Evolutionary conservation across 2,329 filamentous ascomycete species (phyloP).

Genomic region (Botrytis galanthina): DNA sequence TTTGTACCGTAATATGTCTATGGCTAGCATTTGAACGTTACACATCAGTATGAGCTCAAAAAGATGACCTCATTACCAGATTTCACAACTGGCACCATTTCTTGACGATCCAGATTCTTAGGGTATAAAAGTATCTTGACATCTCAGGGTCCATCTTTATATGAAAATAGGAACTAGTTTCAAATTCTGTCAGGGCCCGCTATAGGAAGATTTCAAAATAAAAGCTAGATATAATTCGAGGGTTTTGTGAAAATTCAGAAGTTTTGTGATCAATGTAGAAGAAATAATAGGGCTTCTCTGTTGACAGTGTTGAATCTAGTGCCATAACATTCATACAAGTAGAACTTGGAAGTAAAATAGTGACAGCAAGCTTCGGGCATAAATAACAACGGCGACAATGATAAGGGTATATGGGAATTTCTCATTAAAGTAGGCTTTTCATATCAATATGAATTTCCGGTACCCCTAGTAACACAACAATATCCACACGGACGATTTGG

Average conservation of each 20-base stretch:
- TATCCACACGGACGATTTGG: neutral
- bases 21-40: neutral
- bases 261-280: neutral
- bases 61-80: too few species aligned
- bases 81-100: too few species aligned
- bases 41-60: too few species aligned
- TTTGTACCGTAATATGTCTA: neutral
- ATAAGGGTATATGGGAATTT: too few species aligned
- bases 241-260: neutral
- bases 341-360: neutral
- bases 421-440: neutral
- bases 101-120: neutral
- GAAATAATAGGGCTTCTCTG: rapidly evolving
- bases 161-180: too few species aligned
- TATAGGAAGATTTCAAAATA: too few species aligned
- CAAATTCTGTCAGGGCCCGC: too few species aligned
- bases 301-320: neutral
- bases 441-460: neutral
- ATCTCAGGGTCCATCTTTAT: too few species aligned
- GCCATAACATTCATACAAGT: too few species aligned
- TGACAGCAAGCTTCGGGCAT: neutral
- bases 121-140: too few species aligned
- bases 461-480: neutral
- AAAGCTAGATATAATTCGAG: too few species aligned
- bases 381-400: neutral